Conservation (phyloP, 768 basidiomycete species). For the Tylopilus rubrobrunneus region DNA sequence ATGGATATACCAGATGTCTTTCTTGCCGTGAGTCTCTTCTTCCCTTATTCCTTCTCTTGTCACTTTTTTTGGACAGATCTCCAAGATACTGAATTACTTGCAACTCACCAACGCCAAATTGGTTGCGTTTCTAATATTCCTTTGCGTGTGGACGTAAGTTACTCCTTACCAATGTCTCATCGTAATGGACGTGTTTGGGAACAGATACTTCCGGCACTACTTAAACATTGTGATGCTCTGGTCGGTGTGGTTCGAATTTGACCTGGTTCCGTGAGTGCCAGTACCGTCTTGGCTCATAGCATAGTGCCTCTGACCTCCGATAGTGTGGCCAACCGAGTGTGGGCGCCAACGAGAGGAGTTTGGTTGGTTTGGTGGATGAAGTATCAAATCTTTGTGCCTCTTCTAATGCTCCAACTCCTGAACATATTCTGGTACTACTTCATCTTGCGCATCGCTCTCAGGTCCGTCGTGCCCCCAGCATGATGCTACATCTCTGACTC, state of each 20-base stretch:
- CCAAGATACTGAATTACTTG: conserved; percentile 88
- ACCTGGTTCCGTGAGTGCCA: conserved; percentile 64
- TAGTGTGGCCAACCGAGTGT: conserved; percentile 54
- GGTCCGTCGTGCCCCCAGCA: conserved; percentile 45
- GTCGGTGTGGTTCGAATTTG: conserved; percentile 80
- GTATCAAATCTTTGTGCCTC: conserved; percentile 73
- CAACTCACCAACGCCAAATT: conserved; percentile 61
- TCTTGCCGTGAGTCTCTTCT: conserved; percentile 59
- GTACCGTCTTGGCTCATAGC: background rate
- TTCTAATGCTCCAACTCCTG: conserved; percentile 72
- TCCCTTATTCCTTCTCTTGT: background rate
- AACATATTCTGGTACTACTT: conserved; percentile 94
- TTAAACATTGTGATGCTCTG: conserved; percentile 82
- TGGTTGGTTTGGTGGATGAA: conserved; percentile 79
- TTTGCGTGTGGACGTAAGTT: conserved; percentile 78
- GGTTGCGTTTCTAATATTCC: conserved; percentile 59
- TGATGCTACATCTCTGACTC: conserved; percentile 6
- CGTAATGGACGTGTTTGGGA: background rate
- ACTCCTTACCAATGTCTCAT: background rate
- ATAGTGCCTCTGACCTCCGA: conserved; percentile 1
- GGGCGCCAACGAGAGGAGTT: conserved; percentile 57
- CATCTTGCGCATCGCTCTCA: conserved; percentile 70
- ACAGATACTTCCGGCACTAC: conserved; percentile 91
- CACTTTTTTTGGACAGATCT: conserved; percentile 44
- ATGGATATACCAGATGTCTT: conserved; percentile 96